Percentiles rank a stretch among this genome's conserved stretches.
Evolutionary conservation across 1,284 basidiomycete genomes (phyloP).

Genomic region (Pascua sp.): DNA sequence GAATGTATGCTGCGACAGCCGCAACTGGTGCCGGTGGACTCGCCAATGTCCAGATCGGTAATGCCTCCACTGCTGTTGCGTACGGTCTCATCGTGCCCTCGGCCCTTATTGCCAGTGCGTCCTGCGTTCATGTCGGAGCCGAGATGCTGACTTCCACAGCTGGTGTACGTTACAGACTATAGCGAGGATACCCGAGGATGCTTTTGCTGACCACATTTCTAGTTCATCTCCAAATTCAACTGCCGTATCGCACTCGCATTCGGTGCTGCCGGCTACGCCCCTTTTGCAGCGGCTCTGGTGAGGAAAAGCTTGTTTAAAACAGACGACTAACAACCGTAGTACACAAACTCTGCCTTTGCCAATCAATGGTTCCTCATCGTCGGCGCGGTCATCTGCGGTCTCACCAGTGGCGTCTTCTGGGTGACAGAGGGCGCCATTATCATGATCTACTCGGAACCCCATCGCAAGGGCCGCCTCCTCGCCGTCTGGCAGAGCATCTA

Average conservation of each 20-base stretch:
- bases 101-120: conserved; percentile 23
- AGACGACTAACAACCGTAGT: conserved; percentile 3
- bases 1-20: conserved; percentile 42
- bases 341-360: conserved; percentile 25
- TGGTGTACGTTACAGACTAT: conserved; percentile 4
- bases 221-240: conserved; percentile 29
- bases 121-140: too few relatives aligned
- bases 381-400: conserved; percentile 47
- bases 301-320: conserved; percentile 23
- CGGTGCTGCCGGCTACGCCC: conserved; percentile 40
- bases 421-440: conserved; percentile 32
- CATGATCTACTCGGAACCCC: conserved; percentile 34
- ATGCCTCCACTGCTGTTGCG: conserved; percentile 33
- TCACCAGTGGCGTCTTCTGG: conserved; percentile 44
- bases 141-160: conserved; percentile 12
- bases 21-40: conserved; percentile 30
- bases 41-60: conserved; percentile 43
- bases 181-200: conserved; percentile 4
- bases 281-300: conserved; percentile 42
- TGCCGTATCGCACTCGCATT: conserved; percentile 34
- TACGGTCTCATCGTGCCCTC: conserved; percentile 47
- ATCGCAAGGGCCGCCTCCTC: conserved; percentile 37
- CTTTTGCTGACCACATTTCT: not conserved
- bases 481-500: conserved; percentile 45
- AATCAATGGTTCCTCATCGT: conserved; percentile 45